Evolutionary conservation across 169 alveolate species (phyloP).

Genomic region (Hepatocystis sp.): DNA sequence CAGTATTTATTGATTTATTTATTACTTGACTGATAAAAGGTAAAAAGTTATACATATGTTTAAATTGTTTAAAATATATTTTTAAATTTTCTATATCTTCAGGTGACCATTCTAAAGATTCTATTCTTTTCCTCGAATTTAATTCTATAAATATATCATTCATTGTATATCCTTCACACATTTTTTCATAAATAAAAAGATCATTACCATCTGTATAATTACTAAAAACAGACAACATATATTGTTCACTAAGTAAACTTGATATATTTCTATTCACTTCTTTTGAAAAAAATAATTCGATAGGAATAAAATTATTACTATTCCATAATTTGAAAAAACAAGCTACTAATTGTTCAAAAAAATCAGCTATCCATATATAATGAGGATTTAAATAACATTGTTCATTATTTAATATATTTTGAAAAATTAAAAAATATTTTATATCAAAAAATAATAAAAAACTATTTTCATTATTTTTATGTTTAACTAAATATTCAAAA

Average conservation of each 20-base stretch:
- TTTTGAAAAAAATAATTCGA: conserved; percentile 35
- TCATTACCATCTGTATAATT: conserved; percentile 71
- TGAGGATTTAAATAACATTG: conserved; percentile 26
- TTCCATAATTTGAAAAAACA: conserved; percentile 66
- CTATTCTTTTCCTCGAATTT: conserved; percentile 42
- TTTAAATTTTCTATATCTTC: conserved; percentile 50
- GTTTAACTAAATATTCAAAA: conserved; percentile 47
- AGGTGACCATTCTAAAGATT: conserved; percentile 40
- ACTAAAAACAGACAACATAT: conserved; percentile 65
- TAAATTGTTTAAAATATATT: conserved; percentile 50
- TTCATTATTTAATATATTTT: conserved; percentile 28
- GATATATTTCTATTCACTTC: conserved; percentile 24
- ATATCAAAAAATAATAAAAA: conserved; percentile 49
- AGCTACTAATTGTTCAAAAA: conserved; percentile 23
- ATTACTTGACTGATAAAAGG: conserved; percentile 65
- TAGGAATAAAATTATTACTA: conserved; percentile 25
- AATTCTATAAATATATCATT: conserved; percentile 45
- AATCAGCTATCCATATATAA: conserved; percentile 39
- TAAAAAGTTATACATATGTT: conserved; percentile 50
- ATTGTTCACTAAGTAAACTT: conserved; percentile 36
- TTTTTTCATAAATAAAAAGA: conserved; percentile 9
- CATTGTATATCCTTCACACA: conserved; percentile 19
- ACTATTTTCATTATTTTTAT: conserved; percentile 45
- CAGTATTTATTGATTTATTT: conserved; percentile 34
- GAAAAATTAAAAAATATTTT: conserved; percentile 42